phyloP scores from a whole-genome alignment of 179 eudicot genomes.

The Drosera spatulata region DNA sequence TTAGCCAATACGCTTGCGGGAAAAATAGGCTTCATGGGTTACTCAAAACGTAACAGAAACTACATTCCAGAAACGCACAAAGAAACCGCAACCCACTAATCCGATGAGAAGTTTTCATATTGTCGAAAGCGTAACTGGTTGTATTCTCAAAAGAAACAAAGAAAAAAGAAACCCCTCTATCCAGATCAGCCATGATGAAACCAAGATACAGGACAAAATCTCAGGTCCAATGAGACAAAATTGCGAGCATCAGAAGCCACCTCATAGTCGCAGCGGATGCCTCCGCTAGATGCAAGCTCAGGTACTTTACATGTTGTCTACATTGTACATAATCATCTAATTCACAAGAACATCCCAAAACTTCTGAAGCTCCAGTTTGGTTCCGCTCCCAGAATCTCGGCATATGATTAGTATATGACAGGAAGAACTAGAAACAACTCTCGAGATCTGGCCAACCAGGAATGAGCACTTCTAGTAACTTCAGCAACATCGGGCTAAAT shows the following conservation, averaged over 20 bases:
- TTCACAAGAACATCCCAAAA: constrained; percentile 12
- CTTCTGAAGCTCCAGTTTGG: constrained; percentile 13
- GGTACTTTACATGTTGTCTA: neutral
- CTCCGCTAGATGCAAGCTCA: neutral
- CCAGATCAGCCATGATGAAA: no score
- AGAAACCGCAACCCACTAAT: no score
- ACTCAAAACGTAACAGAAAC: no score
- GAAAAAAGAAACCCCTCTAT: no score
- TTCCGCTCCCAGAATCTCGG: constrained; percentile 9
- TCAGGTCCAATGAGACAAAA: no score
- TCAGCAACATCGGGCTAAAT: neutral
- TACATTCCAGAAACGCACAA: no score
- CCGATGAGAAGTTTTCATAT: no score
- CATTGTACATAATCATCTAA: neutral
- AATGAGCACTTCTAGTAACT: neutral
- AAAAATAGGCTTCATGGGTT: no score
- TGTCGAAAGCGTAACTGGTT: no score
- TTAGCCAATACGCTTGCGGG: no score
- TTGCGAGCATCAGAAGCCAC: constrained; percentile 6
- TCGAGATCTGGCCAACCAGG: neutral
- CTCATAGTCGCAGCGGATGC: constrained; percentile 1
- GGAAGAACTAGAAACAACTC: constrained; percentile 7
- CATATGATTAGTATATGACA: neutral
- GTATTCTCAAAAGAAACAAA: no score
- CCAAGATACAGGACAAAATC: no score